phyloP scores from a whole-genome alignment of 1,284 basidiomycete species.

The Rhodotorula sp. region DNA sequence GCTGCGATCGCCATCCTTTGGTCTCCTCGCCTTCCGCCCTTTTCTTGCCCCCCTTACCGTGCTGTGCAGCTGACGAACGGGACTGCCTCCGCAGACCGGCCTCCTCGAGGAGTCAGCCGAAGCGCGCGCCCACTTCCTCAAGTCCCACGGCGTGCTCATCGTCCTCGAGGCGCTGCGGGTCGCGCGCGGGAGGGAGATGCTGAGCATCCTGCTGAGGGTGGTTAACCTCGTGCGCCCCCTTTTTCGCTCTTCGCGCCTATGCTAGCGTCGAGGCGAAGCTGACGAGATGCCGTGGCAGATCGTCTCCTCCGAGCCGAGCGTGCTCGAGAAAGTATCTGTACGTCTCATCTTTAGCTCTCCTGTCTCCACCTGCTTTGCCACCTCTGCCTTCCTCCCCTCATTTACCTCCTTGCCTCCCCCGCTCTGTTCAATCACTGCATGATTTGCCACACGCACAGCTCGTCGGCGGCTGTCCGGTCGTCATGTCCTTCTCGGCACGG shows the following conservation, averaged over 20 bases:
- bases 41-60: neutral
- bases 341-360: conserved; percentile 43
- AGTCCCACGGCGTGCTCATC: conserved; percentile 89
- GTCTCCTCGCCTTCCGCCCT: no score
- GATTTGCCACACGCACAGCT: no score
- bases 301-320: conserved; percentile 78
- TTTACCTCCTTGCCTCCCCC: conserved; percentile 4
- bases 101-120: conserved; percentile 83
- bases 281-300: conserved; percentile 60
- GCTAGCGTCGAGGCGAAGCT: neutral
- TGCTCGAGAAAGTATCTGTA: conserved; percentile 91
- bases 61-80: neutral
- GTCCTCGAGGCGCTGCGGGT: conserved; percentile 89
- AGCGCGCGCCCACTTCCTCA: conserved; percentile 83
- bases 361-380: no score
- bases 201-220: conserved; percentile 77
- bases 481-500: conserved; percentile 82
- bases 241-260: neutral
- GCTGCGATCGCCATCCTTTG: no score
- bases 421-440: no score
- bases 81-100: conserved; percentile 59
- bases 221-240: conserved; percentile 72
- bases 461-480: conserved; percentile 50
- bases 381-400: neutral
- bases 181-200: conserved; percentile 74